A percentile compares a stretch with the other conserved stretches of the same genome.
Evolutionary conservation across 2,329 filamentous ascomycete genomes (phyloP).

Genomic region (Aspergillus udagawae): DNA sequence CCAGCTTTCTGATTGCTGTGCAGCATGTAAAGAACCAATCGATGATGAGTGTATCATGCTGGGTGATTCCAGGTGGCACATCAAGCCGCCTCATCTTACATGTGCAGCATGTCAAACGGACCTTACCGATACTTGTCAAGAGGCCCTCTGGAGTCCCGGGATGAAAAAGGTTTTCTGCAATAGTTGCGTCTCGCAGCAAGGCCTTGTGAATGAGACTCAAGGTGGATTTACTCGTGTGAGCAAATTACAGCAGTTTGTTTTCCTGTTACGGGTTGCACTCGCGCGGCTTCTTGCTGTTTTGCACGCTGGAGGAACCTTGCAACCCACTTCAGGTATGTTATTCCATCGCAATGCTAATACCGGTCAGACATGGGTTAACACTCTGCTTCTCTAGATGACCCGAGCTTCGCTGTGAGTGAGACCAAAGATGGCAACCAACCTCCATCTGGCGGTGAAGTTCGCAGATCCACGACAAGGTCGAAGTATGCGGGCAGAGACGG

Average conservation of each 20-base stretch:
- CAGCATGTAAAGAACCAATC: conserved; percentile 76
- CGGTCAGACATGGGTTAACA: background rate
- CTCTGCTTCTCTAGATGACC: conserved; percentile 55
- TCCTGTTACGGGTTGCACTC: conserved; percentile 84
- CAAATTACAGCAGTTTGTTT: conserved; percentile 90
- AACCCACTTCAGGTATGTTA: conserved; percentile 60
- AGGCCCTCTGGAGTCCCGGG: conserved; percentile 66
- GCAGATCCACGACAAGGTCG: conserved; percentile 65
- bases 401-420: conserved; percentile 63
- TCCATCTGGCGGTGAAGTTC: conserved; percentile 45
- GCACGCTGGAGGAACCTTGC: conserved; percentile 74
- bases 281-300: conserved; percentile 85
- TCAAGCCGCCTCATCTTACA: conserved; percentile 62
- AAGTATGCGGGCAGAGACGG: conserved; percentile 61
- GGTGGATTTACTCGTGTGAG: conserved; percentile 71
- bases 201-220: conserved; percentile 53
- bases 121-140: conserved; percentile 62
- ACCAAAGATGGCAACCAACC: conserved; percentile 60
- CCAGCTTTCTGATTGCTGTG: conserved; percentile 79
- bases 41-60: conserved; percentile 86
- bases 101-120: conserved; percentile 70
- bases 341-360: conserved; percentile 2
- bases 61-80: conserved; percentile 76
- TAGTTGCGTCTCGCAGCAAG: conserved; percentile 53
- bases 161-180: conserved; percentile 69